Percentiles rank a stretch among this genome's conserved stretches.
Evolutionary conservation across 257 asterid genomes (phyloP).

Genomic region (Solanum clarkiae): DNA sequence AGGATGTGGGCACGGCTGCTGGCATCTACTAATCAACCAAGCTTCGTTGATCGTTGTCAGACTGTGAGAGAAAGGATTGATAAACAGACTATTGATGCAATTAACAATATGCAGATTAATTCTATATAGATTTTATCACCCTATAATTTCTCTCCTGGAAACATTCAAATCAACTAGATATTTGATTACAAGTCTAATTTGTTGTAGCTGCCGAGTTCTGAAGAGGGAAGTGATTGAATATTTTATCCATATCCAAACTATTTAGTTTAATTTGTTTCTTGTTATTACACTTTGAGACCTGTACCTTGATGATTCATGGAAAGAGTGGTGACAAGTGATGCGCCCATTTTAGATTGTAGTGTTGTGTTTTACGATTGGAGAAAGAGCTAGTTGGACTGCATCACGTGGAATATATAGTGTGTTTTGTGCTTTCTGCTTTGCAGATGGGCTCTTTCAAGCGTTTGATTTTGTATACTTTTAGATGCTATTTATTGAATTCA

Average conservation of each 20-base stretch:
- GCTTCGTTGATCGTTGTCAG: constrained; percentile 39
- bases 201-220: not conserved
- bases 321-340: not conserved
- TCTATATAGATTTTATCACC: constrained; percentile 19
- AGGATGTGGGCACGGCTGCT: constrained; percentile 98
- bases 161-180: not conserved
- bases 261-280: not conserved
- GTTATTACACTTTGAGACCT: not conserved
- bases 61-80: constrained; percentile 29
- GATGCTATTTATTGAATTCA: not conserved
- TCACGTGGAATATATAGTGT: not conserved
- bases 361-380: not conserved
- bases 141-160: not conserved
- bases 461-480: not conserved
- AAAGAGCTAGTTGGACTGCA: not conserved
- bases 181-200: not conserved
- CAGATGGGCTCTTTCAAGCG: not conserved
- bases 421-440: not conserved
- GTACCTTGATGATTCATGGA: not conserved
- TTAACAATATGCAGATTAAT: constrained; percentile 35
- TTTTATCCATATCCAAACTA: not conserved
- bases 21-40: constrained; percentile 88
- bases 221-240: not conserved
- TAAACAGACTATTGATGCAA: constrained; percentile 34
- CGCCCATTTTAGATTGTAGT: not conserved